Evolutionary conservation across 768 basidiomycete species (phyloP), one percentile per base, ranked within the genome.

Genomic region (Leucocoprinus leucothites): DNA sequence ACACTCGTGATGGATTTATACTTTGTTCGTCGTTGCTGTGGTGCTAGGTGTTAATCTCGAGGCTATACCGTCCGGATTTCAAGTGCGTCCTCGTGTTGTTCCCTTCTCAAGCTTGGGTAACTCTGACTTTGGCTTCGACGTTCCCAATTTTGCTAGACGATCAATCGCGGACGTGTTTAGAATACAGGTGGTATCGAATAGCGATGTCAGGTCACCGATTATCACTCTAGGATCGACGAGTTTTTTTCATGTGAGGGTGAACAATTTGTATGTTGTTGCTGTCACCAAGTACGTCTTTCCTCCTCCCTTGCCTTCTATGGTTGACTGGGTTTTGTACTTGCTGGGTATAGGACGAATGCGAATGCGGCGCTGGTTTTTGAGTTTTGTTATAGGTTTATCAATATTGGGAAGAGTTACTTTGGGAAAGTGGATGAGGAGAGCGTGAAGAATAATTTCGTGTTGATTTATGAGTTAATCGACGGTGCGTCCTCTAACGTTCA

Each of bases 341-440:
- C n/a, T n/a, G n/a, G n/a, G n/a, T n/a, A 9, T 36, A 97, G 94
- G 70, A 93, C 85, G 63, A 99, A 99, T 65, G 95, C 93, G 35
- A 98, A 98, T 62, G 97, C 96, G 3, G 97, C 97, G 0, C 84
- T 99, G 35, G 90, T 98, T 13, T 99, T 98, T 74, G 97, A 99
- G 69, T 98, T 93, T 70, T 87, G 92, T 69, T 99, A 98, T 74
- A 87, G 93, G 31, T 96, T 99, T 72, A 93, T 95, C 69, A 84
- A 86, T 58, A 97, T 98, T 62, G 89, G 88, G 58, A 90, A 92
- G 69, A 86, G 92, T 5, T 99, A 99, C 76, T 99, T 98, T 73
- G 94, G 95, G 43, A 98, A 98, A 73, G 83, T 99, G 21, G 97
- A 99, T 65, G 97, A 99, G 68, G 96, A 98, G 69, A 84, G 91